These are phyloP conservation scores for Vaccinium myrtillus DNA, from an alignment of 148 eudicot species.

Conservation along the genomic window DNA sequence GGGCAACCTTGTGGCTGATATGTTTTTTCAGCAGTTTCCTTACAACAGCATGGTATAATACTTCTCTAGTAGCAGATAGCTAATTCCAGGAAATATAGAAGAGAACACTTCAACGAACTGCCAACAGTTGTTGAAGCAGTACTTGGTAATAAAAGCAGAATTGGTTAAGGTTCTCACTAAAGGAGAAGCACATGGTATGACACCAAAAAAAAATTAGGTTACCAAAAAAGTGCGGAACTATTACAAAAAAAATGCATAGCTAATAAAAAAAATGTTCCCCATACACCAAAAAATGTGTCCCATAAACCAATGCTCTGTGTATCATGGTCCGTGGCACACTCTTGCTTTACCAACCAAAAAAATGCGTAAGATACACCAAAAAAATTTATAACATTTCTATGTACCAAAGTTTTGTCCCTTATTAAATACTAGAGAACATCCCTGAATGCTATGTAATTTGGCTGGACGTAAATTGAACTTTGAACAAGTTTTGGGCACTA, in stretches of 20 bases:
- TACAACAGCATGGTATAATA: background rate
- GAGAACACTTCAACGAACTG: background rate
- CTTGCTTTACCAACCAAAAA: background rate
- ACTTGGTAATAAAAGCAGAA: background rate
- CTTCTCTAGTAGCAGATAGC: background rate
- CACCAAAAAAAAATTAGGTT: background rate
- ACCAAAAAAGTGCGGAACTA: background rate
- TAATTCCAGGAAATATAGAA: background rate
- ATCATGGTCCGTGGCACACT: background rate
- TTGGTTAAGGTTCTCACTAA: background rate
- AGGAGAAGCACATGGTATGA: background rate
- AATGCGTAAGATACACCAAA: background rate
- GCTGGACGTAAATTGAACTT: background rate
- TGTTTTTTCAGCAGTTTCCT: background rate
- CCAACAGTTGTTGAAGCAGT: background rate
- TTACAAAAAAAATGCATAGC: background rate
- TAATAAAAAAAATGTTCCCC: background rate
- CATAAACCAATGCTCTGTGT: background rate
- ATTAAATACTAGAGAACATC: background rate
- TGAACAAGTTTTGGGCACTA: no score
- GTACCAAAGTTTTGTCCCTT: background rate
- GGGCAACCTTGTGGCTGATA: background rate
- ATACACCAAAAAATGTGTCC: background rate
- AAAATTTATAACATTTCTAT: background rate
- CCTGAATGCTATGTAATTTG: background rate